Conservation (phyloP, 768 basidiomycete genomes). For the Suillus brevipes region DNA sequence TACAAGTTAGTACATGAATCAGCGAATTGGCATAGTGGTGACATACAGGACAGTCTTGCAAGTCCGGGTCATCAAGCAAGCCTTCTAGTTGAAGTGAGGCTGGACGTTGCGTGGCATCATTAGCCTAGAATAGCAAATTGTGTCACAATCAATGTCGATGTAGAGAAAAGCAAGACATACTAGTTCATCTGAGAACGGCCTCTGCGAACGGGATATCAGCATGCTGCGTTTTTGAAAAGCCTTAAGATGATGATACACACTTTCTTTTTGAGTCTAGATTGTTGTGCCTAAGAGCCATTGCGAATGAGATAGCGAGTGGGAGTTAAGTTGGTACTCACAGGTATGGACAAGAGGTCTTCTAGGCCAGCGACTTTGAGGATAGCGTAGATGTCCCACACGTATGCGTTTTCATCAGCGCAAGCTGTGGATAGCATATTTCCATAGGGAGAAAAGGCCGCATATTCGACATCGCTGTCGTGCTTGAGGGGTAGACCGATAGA, state of each 20-base stretch:
- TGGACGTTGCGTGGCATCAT: background rate
- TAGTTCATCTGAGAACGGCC: background rate
- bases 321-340: background rate
- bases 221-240: background rate
- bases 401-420: background rate
- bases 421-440: slow-evolving; percentile 9
- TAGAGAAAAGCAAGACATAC: background rate
- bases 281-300: background rate
- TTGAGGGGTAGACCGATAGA: slow-evolving; percentile 3
- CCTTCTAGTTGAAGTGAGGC: background rate
- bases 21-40: background rate
- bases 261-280: background rate
- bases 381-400: background rate
- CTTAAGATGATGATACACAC: background rate
- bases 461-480: background rate
- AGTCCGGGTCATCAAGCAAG: background rate
- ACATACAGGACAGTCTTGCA: background rate
- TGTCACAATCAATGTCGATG: background rate
- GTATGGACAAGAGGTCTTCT: background rate
- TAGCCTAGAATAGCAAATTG: background rate
- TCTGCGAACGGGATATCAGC: background rate
- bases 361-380: background rate
- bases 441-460: background rate
- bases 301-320: background rate
- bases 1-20: background rate